Evolutionary conservation across 1,139 yeast genomes (phyloP).

Genomic region (Hanseniaspora sp.): DNA sequence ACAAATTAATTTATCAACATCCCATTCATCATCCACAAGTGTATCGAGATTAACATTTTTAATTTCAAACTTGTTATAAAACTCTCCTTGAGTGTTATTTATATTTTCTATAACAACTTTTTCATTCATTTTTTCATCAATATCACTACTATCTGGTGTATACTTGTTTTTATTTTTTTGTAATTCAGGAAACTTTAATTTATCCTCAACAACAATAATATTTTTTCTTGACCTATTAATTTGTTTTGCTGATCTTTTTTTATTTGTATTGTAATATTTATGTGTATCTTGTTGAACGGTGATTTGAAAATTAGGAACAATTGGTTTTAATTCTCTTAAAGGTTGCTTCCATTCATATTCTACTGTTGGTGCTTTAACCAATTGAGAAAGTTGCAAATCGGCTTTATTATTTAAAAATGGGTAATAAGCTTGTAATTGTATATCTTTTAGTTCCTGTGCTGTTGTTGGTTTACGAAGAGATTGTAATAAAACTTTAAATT

Average conservation of each 20-base stretch:
- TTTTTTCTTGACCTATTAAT: slow-evolving; percentile 4
- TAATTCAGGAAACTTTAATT: slow-evolving; percentile 1
- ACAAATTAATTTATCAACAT: slow-evolving; percentile 53
- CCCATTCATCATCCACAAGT: slow-evolving; percentile 71
- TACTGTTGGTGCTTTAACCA: slow-evolving; percentile 25
- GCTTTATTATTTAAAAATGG: slow-evolving; percentile 28
- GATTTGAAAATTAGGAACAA: slow-evolving; percentile 26
- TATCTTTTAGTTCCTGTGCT: slow-evolving; percentile 20
- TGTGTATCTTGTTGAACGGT: slow-evolving; percentile 30
- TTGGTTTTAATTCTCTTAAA: slow-evolving; percentile 20
- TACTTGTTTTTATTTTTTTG: not conserved
- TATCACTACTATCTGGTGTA: not conserved
- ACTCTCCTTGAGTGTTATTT: not conserved
- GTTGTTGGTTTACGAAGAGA: slow-evolving; percentile 16
- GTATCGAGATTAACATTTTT: not conserved
- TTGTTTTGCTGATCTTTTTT: slow-evolving; percentile 10
- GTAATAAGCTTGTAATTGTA: slow-evolving; percentile 26
- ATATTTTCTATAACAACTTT: not conserved
- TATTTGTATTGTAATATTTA: slow-evolving; percentile 6
- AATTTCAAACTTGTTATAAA: not conserved
- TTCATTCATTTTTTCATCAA: not conserved
- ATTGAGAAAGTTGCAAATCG: slow-evolving; percentile 26
- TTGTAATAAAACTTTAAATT: slow-evolving; percentile 1
- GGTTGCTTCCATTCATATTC: slow-evolving; percentile 27
- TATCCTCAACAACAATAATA: slow-evolving; percentile 5